These are phyloP conservation scores for Conticribra guillardii DNA, from an alignment of 108 stramenopile genomes.

Conservation along the genomic window DNA sequence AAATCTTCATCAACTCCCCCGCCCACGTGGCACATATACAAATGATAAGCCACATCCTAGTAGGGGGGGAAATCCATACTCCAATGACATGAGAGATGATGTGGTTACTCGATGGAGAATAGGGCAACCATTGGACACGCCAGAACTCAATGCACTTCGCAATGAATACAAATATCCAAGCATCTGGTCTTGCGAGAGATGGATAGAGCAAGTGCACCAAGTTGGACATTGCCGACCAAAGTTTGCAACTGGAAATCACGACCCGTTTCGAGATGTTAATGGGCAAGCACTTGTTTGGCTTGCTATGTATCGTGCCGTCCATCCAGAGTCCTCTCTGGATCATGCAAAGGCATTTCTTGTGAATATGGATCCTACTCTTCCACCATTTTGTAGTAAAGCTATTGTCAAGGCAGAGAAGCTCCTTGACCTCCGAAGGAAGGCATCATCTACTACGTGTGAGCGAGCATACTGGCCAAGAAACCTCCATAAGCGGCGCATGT, in stretches of 20 bases:
- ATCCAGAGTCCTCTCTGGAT: conserved; percentile 16
- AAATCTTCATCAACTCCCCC: neutral
- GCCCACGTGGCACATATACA: conserved; percentile 11
- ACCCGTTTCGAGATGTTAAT: conserved; percentile 7
- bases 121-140: conserved; percentile 5
- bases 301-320: neutral
- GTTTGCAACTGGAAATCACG: conserved; percentile 28
- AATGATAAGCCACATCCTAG: conserved; percentile 10
- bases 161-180: too few relatives aligned
- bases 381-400: neutral
- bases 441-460: conserved; percentile 20
- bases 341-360: conserved; percentile 3
- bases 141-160: conserved; percentile 2
- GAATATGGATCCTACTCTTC: conserved; percentile 14
- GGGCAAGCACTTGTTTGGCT: neutral
- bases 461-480: conserved; percentile 19
- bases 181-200: conserved; percentile 1
- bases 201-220: conserved; percentile 1
- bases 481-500: conserved; percentile 18
- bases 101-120: conserved; percentile 13
- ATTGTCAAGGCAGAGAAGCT: conserved; percentile 20
- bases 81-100: conserved; percentile 14
- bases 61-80: conserved; percentile 22
- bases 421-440: conserved; percentile 11
- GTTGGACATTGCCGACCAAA: conserved; percentile 11